Base-by-base conservation (phyloP, 345 rosid species). In the Eucalyptus regnans region DNA sequence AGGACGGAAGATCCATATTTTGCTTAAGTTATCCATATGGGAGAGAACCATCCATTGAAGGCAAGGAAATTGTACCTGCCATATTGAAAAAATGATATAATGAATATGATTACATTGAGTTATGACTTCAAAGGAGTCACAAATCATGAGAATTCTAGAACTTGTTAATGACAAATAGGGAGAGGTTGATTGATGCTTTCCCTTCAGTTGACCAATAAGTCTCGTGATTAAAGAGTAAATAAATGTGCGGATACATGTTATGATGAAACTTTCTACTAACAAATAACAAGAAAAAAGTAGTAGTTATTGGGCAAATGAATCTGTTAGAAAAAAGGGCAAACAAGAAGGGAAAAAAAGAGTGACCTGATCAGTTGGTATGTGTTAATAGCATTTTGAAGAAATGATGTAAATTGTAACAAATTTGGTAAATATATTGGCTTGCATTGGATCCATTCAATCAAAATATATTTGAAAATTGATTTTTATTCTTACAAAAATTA, bases 311-410 rank as follows among this genome's bases (percentile, higher is more conserved):
- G 54, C 54, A 51, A 51, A 51, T 15, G 22, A 51, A 51, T 51
- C 20, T 51, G 8, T 17, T 51, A 50, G 51, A 50, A 50, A 51
- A 51, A 51, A 51, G 8, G 56, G 1, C 22, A 51, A 51, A 51
- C 7, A 6, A 1, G 20, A 17, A 3, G 56, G 56, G 20, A 16
- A 17, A 51, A 51, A 51, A 51, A 16, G 56, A 51, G 56, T 51
- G 22, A 51, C 56, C 20, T 51, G 0, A 51, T 5, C 0, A 6
- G 0, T 51, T 3, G 56, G 22, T 17, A 16, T 3, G 56, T 17
- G 56, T 51, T 51, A 1, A 51, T 51, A 1, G 22, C 56, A 15
- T 51, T 56, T 23, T 22, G 6, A 56, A 56, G 62, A 56, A 56
- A 56, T 56, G 62, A 56, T 22, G 62, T 8, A 56, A 22, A 56